Conservation (phyloP, 257 asterid species). For the Avicennia marina region DNA sequence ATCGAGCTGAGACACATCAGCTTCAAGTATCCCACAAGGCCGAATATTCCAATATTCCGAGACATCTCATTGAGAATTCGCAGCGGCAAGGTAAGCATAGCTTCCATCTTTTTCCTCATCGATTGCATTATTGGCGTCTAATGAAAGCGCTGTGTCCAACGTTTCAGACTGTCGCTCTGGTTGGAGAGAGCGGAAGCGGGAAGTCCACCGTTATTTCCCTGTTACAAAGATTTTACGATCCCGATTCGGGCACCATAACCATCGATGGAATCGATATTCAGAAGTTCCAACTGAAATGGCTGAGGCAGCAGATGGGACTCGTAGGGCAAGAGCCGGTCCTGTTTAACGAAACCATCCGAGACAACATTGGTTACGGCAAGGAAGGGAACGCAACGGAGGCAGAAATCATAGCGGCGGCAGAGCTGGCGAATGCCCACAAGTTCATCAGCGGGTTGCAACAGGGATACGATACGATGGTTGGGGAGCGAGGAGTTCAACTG, state of each 20-base stretch:
- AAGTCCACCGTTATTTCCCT: conserved; percentile 63
- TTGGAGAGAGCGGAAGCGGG: conserved; percentile 85
- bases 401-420: conserved; percentile 53
- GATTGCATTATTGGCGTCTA: too few relatives aligned
- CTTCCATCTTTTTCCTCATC: too few relatives aligned
- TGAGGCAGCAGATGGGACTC: conserved; percentile 73
- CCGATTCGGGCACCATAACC: conserved; percentile 50
- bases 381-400: conserved; percentile 53
- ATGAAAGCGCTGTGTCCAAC: too few relatives aligned
- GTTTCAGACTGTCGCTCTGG: conserved; percentile 67
- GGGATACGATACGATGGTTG: conserved; percentile 69
- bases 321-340: conserved; percentile 74
- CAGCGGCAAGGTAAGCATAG: conserved; percentile 71
- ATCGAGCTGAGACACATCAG: conserved; percentile 64
- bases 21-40: conserved; percentile 84
- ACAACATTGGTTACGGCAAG: conserved; percentile 66
- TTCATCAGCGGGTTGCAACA: conserved; percentile 64
- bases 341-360: conserved; percentile 58
- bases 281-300: conserved; percentile 52
- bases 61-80: conserved; percentile 60
- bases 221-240: conserved; percentile 55
- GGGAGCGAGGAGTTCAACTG: conserved; percentile 65
- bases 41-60: conserved; percentile 58
- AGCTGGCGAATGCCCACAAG: conserved; percentile 67
- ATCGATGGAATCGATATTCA: conserved; percentile 55